These are phyloP conservation scores for Bryum argenteum DNA, from an alignment of 225 moss, liverwort and hornwort genomes.

Conservation along the genomic window DNA sequence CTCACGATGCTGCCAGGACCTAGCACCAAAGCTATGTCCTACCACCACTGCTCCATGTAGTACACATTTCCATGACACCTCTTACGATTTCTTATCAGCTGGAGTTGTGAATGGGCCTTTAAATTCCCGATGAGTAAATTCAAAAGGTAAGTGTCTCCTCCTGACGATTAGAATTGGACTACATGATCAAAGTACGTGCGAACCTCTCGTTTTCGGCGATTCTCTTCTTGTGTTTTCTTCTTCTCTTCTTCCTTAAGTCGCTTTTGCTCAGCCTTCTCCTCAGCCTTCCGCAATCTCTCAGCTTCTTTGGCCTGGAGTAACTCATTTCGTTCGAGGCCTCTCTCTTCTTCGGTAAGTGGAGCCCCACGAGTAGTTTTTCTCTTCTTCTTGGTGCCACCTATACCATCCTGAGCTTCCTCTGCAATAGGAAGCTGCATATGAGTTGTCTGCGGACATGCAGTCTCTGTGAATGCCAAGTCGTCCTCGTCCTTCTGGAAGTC, in stretches of 20 bases:
- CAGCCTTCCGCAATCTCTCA: slow-evolving; percentile 51
- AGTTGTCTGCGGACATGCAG: slow-evolving; percentile 15
- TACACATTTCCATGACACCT: too few species aligned
- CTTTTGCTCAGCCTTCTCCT: slow-evolving; percentile 62
- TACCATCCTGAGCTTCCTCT: slow-evolving; percentile 36
- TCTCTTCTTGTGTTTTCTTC: slow-evolving; percentile 56
- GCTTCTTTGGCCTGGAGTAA: slow-evolving; percentile 50
- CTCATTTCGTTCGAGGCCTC: slow-evolving; percentile 43
- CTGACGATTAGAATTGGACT: background rate
- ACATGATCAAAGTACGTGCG: background rate
- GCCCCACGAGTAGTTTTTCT: slow-evolving; percentile 38
- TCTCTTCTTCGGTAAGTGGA: slow-evolving; percentile 50
- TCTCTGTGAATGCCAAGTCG: slow-evolving; percentile 36
- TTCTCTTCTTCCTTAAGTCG: slow-evolving; percentile 63
- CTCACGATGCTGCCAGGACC: too few species aligned
- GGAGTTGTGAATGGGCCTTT: too few species aligned
- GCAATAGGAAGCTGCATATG: slow-evolving; percentile 27
- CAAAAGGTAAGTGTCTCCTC: background rate
- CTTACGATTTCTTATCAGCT: too few species aligned
- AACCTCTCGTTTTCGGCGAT: slow-evolving; percentile 64
- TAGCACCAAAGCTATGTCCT: too few species aligned
- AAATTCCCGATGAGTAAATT: too few species aligned
- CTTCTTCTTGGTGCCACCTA: slow-evolving; percentile 51
- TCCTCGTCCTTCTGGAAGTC: slow-evolving; percentile 26
- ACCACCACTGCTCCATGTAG: too few species aligned